These are phyloP conservation scores for Wickerhamiella slavikovae DNA, from an alignment of 805 yeast species.

Conservation along the genomic window DNA sequence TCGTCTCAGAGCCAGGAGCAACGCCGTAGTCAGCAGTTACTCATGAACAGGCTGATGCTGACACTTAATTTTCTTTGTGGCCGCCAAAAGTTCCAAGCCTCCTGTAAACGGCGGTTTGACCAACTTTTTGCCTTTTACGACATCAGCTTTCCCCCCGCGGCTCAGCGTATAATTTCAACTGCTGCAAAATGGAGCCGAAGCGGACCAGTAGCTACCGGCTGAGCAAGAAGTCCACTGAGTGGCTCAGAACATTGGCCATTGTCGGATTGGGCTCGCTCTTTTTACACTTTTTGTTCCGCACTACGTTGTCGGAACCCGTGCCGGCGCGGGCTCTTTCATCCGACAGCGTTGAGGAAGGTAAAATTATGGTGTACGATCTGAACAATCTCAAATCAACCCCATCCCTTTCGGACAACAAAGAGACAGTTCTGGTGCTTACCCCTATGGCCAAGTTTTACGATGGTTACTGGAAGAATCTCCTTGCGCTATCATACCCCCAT, in stretches of 20 bases:
- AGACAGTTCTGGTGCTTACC: slow-evolving; percentile 67
- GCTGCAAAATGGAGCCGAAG: slow-evolving; percentile 1
- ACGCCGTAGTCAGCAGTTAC: no score
- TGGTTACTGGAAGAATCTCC: slow-evolving; percentile 72
- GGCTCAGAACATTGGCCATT: background rate
- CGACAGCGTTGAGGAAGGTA: no score
- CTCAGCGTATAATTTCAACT: no score
- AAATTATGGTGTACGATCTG: slow-evolving; percentile 25
- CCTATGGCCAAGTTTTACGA: slow-evolving; percentile 78
- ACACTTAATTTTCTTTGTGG: no score
- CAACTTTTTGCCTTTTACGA: no score
- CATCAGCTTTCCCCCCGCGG: no score
- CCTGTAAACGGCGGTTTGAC: no score
- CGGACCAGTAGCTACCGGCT: background rate
- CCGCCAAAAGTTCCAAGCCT: no score
- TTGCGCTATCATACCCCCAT: slow-evolving; percentile 63
- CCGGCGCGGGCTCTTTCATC: background rate
- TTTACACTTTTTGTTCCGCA: background rate
- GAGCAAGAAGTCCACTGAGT: background rate
- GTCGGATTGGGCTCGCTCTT: background rate
- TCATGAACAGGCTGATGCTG: no score
- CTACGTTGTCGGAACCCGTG: background rate
- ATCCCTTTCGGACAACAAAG: slow-evolving; percentile 53
- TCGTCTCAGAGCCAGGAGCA: no score
- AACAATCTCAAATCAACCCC: slow-evolving; percentile 56